A percentile compares a stretch with the other conserved stretches of the same genome.
Evolutionary conservation across 192 early-diverging fungal species (phyloP).

Genomic region (Coemansia sp.): DNA sequence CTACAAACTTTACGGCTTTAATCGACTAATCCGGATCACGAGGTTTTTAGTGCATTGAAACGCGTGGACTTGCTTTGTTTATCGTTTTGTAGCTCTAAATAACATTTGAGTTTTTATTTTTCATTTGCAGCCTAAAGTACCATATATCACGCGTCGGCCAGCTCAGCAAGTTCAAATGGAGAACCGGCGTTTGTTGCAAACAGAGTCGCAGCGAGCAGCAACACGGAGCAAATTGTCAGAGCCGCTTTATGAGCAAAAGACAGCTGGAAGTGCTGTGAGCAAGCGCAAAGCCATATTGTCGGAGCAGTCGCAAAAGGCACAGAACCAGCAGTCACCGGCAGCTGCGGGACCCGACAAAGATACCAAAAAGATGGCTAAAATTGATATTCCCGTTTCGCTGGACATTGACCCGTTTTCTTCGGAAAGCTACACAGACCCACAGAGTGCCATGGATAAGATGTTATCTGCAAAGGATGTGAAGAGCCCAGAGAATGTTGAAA

Average conservation of each 20-base stretch:
- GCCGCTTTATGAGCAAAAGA: constrained; percentile 35
- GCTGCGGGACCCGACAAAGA: constrained; percentile 25
- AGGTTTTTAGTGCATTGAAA: too few relatives aligned
- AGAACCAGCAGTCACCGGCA: constrained; percentile 22
- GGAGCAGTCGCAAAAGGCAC: constrained; percentile 26
- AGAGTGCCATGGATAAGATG: constrained; percentile 34
- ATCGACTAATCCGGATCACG: too few relatives aligned
- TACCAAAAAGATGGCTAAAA: constrained; percentile 31
- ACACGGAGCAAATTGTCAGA: constrained; percentile 34
- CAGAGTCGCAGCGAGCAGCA: constrained; percentile 16
- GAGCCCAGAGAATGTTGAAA: not conserved
- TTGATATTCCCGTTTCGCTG: constrained; percentile 44
- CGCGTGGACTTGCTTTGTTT: too few relatives aligned
- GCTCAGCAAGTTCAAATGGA: too few relatives aligned
- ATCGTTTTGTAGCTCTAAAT: too few relatives aligned
- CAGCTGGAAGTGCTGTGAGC: constrained; percentile 6
- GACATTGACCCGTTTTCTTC: constrained; percentile 40
- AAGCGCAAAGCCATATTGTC: constrained; percentile 36
- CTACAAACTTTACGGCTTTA: too few relatives aligned
- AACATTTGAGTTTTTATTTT: too few relatives aligned
- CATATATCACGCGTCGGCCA: too few relatives aligned
- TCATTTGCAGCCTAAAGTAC: too few relatives aligned
- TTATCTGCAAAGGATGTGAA: constrained; percentile 26
- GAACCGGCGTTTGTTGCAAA: constrained; percentile 21
- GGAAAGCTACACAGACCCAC: constrained; percentile 27